Percentiles rank a stretch among this genome's conserved stretches.
These are phyloP conservation scores for Colletotrichum godetiae DNA, from an alignment of 2,329 filamentous ascomycete genomes.

Conservation along the genomic window DNA sequence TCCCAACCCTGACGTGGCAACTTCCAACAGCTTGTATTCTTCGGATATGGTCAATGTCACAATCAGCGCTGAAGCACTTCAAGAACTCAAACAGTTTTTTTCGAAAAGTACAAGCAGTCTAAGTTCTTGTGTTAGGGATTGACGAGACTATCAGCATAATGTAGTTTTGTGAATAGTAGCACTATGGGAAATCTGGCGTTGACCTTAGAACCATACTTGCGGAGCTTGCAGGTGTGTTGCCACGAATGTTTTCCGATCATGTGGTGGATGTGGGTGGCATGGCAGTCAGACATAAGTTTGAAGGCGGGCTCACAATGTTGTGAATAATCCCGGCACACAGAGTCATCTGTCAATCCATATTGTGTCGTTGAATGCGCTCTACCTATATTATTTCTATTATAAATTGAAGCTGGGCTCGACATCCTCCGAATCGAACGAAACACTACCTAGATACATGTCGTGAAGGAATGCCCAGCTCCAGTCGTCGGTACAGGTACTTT, in stretches of 20 bases:
- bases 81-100: conserved; percentile 42
- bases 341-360: neutral
- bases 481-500: neutral
- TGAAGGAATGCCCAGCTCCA: conserved; percentile 23
- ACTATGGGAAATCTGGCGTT: too few species aligned
- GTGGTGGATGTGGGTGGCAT: too few species aligned
- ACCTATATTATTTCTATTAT: neutral
- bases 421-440: neutral
- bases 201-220: too few species aligned
- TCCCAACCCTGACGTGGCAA: conserved; percentile 53
- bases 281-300: too few species aligned
- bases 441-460: conserved; percentile 20
- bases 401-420: neutral
- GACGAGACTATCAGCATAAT: too few species aligned
- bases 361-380: neutral
- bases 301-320: too few species aligned
- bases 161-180: too few species aligned
- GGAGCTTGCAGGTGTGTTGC: too few species aligned
- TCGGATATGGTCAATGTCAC: conserved; percentile 42
- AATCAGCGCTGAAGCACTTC: conserved; percentile 44
- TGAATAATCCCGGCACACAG: neutral
- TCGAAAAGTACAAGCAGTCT: neutral
- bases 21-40: conserved; percentile 43
- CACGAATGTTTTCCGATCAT: too few species aligned
- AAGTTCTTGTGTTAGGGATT: too few species aligned